phyloP scores from a whole-genome alignment of 495 filamentous ascomycete genomes.

The Xanthoparmelia taractica region DNA sequence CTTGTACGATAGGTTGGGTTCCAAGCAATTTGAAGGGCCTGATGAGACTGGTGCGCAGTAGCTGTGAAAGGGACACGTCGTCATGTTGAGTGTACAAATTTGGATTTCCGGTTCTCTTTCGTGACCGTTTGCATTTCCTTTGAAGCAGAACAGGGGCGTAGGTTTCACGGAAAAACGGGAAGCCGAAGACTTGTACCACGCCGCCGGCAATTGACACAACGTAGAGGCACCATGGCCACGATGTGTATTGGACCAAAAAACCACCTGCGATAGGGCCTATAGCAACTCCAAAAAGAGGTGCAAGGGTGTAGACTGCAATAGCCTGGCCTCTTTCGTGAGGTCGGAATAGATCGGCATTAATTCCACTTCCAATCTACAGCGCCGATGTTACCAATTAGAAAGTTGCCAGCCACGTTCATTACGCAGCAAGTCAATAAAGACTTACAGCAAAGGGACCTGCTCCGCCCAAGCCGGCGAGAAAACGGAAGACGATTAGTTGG shows the following conservation, averaged over 20 bases:
- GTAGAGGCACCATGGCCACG: slow-evolving; percentile 46
- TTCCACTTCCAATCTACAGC: slow-evolving; percentile 10
- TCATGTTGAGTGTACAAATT: slow-evolving; percentile 38
- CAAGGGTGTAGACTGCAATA: slow-evolving; percentile 44
- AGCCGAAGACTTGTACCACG: slow-evolving; percentile 31
- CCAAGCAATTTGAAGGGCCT: slow-evolving; percentile 35
- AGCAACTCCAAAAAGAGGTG: slow-evolving; percentile 43
- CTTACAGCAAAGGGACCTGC: slow-evolving; percentile 22
- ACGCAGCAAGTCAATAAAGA: neutral
- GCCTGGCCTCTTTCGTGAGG: slow-evolving; percentile 38
- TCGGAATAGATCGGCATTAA: slow-evolving; percentile 11
- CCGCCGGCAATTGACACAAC: slow-evolving; percentile 39
- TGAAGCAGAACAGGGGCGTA: slow-evolving; percentile 41
- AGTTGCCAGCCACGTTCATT: neutral
- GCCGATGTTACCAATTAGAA: neutral
- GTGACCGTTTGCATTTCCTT: slow-evolving; percentile 41
- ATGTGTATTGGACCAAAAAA: slow-evolving; percentile 36
- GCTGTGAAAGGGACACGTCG: slow-evolving; percentile 27
- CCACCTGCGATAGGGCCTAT: slow-evolving; percentile 39
- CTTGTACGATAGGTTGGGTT: slow-evolving; percentile 42
- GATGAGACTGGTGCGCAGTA: slow-evolving; percentile 32
- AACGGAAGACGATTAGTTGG: slow-evolving; percentile 31
- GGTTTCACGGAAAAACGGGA: slow-evolving; percentile 44
- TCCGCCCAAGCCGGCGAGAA: slow-evolving; percentile 34
- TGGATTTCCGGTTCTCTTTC: slow-evolving; percentile 35